These are phyloP conservation scores for Chionographis japonica DNA, from an alignment of 106 monocot genomes.

Conservation along the genomic window DNA sequence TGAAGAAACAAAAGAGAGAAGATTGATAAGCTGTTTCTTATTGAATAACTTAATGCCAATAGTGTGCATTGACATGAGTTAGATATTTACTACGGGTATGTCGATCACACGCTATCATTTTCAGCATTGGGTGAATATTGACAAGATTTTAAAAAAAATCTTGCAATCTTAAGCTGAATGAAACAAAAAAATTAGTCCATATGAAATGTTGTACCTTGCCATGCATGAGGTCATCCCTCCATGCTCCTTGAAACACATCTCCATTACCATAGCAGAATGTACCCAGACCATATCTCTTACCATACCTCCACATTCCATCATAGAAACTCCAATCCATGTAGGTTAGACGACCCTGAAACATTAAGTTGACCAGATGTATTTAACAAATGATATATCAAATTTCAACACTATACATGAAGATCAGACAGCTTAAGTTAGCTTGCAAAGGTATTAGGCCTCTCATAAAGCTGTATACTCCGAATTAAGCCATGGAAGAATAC, in stretches of 20 bases:
- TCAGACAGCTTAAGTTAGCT: neutral
- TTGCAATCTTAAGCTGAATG: neutral
- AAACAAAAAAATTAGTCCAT: neutral
- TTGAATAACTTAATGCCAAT: no score
- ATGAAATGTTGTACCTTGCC: constrained; percentile 60
- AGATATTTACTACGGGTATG: no score
- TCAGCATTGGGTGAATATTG: no score
- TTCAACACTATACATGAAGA: neutral
- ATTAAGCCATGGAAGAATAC: constrained; percentile 20
- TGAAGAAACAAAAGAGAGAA: no score
- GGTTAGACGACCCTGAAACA: constrained; percentile 64
- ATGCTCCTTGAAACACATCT: constrained; percentile 91
- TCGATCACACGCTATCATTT: no score
- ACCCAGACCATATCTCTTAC: constrained; percentile 86
- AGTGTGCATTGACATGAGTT: no score
- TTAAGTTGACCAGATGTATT: neutral
- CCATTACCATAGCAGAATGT: constrained; percentile 85
- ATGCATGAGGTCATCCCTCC: constrained; percentile 96
- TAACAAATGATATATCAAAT: neutral
- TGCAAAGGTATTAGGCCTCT: neutral
- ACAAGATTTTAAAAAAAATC: no score
- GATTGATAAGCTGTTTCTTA: no score
- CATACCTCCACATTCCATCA: constrained; percentile 82
- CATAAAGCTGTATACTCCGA: neutral
- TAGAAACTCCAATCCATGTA: constrained; percentile 82